Conservation (phyloP, 1,139 yeast genomes). For the Hansenula lynferdii region DNA sequence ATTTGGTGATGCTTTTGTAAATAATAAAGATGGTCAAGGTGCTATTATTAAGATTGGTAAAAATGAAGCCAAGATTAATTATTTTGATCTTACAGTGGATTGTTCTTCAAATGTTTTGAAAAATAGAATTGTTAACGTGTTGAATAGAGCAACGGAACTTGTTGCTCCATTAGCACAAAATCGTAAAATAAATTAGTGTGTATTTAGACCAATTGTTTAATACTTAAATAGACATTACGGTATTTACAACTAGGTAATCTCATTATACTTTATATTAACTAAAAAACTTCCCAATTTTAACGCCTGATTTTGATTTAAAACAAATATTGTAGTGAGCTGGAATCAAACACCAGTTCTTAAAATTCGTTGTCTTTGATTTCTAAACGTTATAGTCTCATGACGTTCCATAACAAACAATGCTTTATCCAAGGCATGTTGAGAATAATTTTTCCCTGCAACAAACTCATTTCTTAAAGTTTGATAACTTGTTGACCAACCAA, state of each 20-base stretch:
- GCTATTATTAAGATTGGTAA: slow-evolving; percentile 57
- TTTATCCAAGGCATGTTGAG: slow-evolving; percentile 73
- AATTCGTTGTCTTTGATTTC: slow-evolving; percentile 85
- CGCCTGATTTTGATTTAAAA: too few relatives aligned
- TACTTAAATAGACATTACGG: too few relatives aligned
- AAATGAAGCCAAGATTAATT: slow-evolving; percentile 65
- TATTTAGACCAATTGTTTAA: too few relatives aligned
- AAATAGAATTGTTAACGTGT: slow-evolving; percentile 78
- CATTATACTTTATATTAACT: too few relatives aligned
- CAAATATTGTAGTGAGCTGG: too few relatives aligned
- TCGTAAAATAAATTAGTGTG: too few relatives aligned
- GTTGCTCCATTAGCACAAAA: slow-evolving; percentile 65
- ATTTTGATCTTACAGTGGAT: slow-evolving; percentile 58
- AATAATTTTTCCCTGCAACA: slow-evolving; percentile 64
- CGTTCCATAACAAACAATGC: slow-evolving; percentile 81
- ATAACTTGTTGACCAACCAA: slow-evolving; percentile 95
- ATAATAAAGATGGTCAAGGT: slow-evolving; percentile 33
- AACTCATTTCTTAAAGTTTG: slow-evolving; percentile 81
- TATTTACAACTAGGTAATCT: too few relatives aligned
- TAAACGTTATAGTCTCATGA: slow-evolving; percentile 78
- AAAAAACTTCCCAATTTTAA: too few relatives aligned
- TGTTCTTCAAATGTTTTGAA: slow-evolving; percentile 74
- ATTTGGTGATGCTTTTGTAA: slow-evolving; percentile 71
- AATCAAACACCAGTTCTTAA: slow-evolving; percentile 69
- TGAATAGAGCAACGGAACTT: slow-evolving; percentile 70